Conservation (phyloP, 2,329 filamentous ascomycete genomes). For the Exophiala aquamarina region DNA sequence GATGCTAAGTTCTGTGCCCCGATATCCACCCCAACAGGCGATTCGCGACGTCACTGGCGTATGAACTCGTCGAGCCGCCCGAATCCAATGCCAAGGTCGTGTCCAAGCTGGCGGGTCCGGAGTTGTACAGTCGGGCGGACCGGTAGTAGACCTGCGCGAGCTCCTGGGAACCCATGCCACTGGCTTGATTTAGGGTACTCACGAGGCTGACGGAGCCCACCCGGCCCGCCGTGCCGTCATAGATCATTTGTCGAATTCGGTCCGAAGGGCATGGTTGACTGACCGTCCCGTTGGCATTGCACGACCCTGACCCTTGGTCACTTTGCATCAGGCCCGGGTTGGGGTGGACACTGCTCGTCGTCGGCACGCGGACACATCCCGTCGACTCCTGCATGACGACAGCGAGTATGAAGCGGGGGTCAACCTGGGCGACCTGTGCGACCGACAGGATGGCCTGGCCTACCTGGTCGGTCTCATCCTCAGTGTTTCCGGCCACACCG, state of each 20-base stretch:
- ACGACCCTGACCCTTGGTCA: slow-evolving; percentile 38
- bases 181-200: slow-evolving; percentile 4
- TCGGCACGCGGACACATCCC: slow-evolving; percentile 45
- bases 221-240: slow-evolving; percentile 23
- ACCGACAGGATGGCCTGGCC: slow-evolving; percentile 36
- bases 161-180: neutral
- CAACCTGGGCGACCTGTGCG: slow-evolving; percentile 32
- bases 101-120: slow-evolving; percentile 17
- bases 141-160: slow-evolving; percentile 19
- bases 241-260: slow-evolving; percentile 24
- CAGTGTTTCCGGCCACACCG: slow-evolving; percentile 28
- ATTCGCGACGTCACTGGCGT: slow-evolving; percentile 23
- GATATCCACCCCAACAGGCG: slow-evolving; percentile 20
- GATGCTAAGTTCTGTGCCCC: too few relatives aligned
- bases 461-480: slow-evolving; percentile 33
- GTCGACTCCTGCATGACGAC: slow-evolving; percentile 47
- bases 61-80: slow-evolving; percentile 16
- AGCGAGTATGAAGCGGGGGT: slow-evolving; percentile 46
- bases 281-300: slow-evolving; percentile 33
- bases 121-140: slow-evolving; percentile 22
- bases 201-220: slow-evolving; percentile 17
- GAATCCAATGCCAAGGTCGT: slow-evolving; percentile 18
- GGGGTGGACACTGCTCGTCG: slow-evolving; percentile 41
- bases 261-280: slow-evolving; percentile 14
- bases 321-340: slow-evolving; percentile 47